Evolutionary conservation across 805 yeast species (phyloP).

Genomic region (Teunomyces panamensis): DNA sequence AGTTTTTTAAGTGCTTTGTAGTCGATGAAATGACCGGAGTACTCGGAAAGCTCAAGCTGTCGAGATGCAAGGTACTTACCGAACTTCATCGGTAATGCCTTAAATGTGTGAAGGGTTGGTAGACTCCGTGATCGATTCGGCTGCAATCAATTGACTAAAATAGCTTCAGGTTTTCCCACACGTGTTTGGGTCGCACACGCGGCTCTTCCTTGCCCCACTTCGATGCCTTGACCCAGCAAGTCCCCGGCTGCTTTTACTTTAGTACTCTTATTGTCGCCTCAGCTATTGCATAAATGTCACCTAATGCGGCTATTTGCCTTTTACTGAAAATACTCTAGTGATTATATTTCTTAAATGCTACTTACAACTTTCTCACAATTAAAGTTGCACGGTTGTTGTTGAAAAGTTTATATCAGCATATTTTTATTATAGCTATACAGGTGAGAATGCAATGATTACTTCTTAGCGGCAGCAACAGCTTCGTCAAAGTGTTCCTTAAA

Average conservation of each 20-base stretch:
- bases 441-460: not conserved
- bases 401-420: not conserved
- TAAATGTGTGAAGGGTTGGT: not conserved
- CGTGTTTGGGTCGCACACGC: slow-evolving; percentile 6
- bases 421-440: slow-evolving; percentile 2
- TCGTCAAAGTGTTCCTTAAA: slow-evolving; percentile 87
- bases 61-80: slow-evolving; percentile 94
- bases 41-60: slow-evolving; percentile 92
- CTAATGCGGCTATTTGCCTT: no score
- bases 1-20: slow-evolving; percentile 91
- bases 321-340: no score
- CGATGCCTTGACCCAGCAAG: no score
- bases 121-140: not conserved
- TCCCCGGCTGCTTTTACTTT: not conserved
- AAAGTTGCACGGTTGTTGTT: no score
- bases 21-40: slow-evolving; percentile 89
- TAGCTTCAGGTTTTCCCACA: not conserved
- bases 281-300: no score
- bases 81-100: slow-evolving; percentile 62
- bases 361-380: no score
- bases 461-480: slow-evolving; percentile 70
- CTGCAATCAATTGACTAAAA: not conserved
- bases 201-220: not conserved
- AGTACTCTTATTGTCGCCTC: no score
- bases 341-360: no score